Conservation (phyloP, 495 filamentous ascomycete genomes). For the Cercophora samala region DNA sequence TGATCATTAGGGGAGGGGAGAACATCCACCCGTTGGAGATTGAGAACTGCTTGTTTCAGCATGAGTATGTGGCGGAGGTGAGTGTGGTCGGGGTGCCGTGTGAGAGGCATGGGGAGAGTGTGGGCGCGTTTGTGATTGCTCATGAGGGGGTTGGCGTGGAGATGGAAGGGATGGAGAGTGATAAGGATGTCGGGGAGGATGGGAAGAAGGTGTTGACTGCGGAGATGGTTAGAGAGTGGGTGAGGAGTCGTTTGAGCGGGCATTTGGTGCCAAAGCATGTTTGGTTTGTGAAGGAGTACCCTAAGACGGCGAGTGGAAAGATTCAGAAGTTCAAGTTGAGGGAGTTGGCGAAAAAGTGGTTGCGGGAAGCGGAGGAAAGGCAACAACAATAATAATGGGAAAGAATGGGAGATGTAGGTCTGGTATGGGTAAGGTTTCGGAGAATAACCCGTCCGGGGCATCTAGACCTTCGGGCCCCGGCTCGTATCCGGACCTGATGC, state of each 20-base stretch:
- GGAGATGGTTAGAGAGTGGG: constrained; percentile 68
- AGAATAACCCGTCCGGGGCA: neutral
- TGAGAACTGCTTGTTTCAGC: constrained; percentile 81
- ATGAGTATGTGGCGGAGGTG: constrained; percentile 64
- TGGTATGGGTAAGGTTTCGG: neutral
- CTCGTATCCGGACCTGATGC: neutral
- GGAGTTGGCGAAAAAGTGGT: constrained; percentile 45
- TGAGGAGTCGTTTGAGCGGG: constrained; percentile 62
- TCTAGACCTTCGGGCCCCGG: neutral
- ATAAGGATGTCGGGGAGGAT: constrained; percentile 10
- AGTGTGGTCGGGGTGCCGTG: constrained; percentile 84
- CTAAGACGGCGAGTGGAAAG: constrained; percentile 95
- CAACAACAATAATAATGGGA: neutral
- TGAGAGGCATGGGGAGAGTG: constrained; percentile 78
- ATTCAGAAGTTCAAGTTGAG: constrained; percentile 92
- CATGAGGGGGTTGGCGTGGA: constrained; percentile 37
- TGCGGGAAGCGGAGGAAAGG: constrained; percentile 14
- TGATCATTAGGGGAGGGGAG: constrained; percentile 88
- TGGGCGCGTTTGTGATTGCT: constrained; percentile 74
- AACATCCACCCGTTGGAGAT: constrained; percentile 96
- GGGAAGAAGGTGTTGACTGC: constrained; percentile 38
- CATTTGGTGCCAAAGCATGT: constrained; percentile 88
- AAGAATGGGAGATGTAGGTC: neutral
- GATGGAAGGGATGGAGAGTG: constrained; percentile 28
- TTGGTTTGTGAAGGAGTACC: constrained; percentile 77